phyloP scores from a whole-genome alignment of 805 yeast genomes.

The Saccharomycopsis babjevae region DNA sequence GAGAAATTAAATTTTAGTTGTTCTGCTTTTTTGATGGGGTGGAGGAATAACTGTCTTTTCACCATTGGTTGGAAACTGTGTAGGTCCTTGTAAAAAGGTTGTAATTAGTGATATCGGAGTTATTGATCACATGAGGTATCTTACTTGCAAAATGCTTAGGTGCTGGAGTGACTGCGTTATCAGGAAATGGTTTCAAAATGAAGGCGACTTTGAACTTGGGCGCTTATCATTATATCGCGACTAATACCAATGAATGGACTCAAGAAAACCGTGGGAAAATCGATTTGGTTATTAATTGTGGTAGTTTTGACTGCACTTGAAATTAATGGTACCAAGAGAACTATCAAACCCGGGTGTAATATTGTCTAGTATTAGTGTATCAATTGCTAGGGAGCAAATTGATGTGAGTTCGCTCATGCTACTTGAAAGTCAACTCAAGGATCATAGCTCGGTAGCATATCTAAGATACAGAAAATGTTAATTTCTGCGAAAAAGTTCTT shows the following conservation, averaged over 20 bases:
- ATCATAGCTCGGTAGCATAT: conserved; percentile 40
- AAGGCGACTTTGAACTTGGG: conserved; percentile 41
- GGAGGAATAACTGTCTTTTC: conserved; percentile 47
- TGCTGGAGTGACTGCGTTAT: conserved; percentile 47
- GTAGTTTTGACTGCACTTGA: conserved; percentile 32
- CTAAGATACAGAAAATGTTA: conserved; percentile 57
- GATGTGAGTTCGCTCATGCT: conserved; percentile 18
- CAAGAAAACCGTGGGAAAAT: conserved; percentile 26
- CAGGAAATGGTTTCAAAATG: conserved; percentile 40
- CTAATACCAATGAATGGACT: conserved; percentile 31
- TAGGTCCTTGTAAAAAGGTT: conserved; percentile 38
- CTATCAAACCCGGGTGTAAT: conserved; percentile 30
- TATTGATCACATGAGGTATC: conserved; percentile 44
- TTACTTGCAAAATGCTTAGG: conserved; percentile 47
- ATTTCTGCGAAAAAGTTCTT: conserved; percentile 51
- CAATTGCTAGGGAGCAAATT: conserved; percentile 15
- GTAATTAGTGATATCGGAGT: conserved; percentile 51
- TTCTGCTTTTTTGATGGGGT: conserved; percentile 44
- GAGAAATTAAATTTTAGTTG: conserved; percentile 30
- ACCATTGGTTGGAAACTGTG: conserved; percentile 34
- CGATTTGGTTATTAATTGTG: conserved; percentile 42
- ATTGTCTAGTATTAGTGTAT: conserved; percentile 22
- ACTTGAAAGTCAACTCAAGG: background rate
- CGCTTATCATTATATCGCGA: conserved; percentile 44
- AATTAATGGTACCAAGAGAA: conserved; percentile 26